Base-by-base conservation (phyloP, 2,329 filamentous ascomycete species). In the Penicillium sp. region DNA sequence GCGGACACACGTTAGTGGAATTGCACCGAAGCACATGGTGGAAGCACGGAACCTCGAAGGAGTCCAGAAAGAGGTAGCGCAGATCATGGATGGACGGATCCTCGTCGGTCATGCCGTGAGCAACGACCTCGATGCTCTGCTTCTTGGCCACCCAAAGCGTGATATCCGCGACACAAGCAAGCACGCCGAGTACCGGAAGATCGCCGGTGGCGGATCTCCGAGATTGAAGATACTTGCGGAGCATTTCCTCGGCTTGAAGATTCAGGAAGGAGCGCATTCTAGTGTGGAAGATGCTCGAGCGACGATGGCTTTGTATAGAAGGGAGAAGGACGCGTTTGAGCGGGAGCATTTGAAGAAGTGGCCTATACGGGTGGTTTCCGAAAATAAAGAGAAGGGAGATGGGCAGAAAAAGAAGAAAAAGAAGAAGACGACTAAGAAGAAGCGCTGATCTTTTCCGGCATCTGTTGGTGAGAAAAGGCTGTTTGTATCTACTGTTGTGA, bases 111-210 rank as follows among this genome's bases (percentile, higher is more conserved):
- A 97, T 70, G 90, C 91, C 15, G 76, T 97, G 40, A 84, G 85
- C 65, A 90, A 96, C 65, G 88, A 91, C 70, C 70, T 91, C 32
- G 80, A 84, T 33, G 91, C 83, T 2, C 78, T 99, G 55, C 81
- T 88, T 57, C 75, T 97, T n/a, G 82, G 80, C 40, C 93, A 97
- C 67, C 88, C 91, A 9, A 82, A 83, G 58, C 82, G 84, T 52
- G 87, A 94, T 67, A 86, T 93, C 30, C 81, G 94, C 51, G 93
- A 99, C 69, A 97, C 94, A 15, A 87, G 89, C 60, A 87, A 86
- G 58, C 87, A 91, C 62, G 78, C 84, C 0, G 84, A 84, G 1
- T 97, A 94, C 69, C 82, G 85, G 51, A 86, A 89, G 66, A 65
- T 84, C 50, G 72, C 75, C 0, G 75, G 73, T 9, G 75, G 76